Conservation (phyloP, 2,329 filamentous ascomycete genomes). For the Arthrinium puccinioides region DNA sequence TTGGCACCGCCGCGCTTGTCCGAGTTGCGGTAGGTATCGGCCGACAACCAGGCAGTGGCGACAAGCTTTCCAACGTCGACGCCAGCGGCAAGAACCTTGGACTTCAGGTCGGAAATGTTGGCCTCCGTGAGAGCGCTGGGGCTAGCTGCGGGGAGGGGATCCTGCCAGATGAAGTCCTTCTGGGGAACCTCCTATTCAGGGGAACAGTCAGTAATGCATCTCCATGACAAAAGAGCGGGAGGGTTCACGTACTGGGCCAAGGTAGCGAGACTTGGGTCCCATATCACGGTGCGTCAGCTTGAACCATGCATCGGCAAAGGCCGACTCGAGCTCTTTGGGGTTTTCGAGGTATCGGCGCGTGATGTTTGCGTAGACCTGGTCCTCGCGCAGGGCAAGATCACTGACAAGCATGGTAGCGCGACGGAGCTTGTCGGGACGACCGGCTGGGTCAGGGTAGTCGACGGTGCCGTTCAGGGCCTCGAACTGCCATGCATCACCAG, state of each 20-base stretch:
- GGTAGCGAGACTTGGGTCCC: conserved; percentile 62
- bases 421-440: conserved; percentile 65
- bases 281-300: conserved; percentile 78
- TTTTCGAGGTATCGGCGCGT: conserved; percentile 61
- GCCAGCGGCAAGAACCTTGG: conserved; percentile 57
- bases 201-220: not conserved
- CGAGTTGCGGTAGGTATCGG: conserved; percentile 64
- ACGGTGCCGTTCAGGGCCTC: conserved; percentile 60
- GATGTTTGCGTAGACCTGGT: conserved; percentile 70
- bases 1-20: conserved; percentile 83
- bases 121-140: conserved; percentile 52
- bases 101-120: conserved; percentile 61
- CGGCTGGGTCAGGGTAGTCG: conserved; percentile 65
- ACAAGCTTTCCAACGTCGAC: conserved; percentile 56
- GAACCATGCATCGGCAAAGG: conserved; percentile 72
- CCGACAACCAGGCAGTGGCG: conserved; percentile 60
- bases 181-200: conserved; percentile 50
- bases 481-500: conserved; percentile 72
- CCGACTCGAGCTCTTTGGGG: conserved; percentile 60
- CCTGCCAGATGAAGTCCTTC: conserved; percentile 68
- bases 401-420: conserved; percentile 70
- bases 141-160: conserved; percentile 56
- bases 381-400: conserved; percentile 65
- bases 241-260: conserved; percentile 44
- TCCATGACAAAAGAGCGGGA: not conserved